Evolutionary conservation across 345 rosid species (phyloP), one percentile per base, ranked within the genome.

Genomic region (Geranium rotundifolium): DNA sequence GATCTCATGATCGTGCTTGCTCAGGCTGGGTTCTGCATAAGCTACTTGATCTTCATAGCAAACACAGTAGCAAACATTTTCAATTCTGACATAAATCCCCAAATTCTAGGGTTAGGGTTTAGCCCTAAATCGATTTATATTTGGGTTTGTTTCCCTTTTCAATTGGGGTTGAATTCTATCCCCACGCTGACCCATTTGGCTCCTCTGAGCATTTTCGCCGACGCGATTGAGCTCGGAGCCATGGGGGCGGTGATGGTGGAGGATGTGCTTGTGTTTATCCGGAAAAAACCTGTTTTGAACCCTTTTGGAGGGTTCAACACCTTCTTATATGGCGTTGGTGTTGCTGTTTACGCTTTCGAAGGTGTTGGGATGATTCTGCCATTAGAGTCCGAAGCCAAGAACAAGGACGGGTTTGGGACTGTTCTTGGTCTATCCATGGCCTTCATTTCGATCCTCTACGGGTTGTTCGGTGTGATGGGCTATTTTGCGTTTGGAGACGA

Each of bases 201-300:
- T 9, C 98, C 96, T 37, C 67, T 89, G 67, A 91, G 98, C 71
- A 89, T 91, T 14, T 87, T 91, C 65, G 95, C 98, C n/a, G 96
- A 91, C 68, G 54, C 87, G 46, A 83, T 89, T 54, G 98, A 89
- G 74, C 76, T 89, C 5, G 90, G 72, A 18, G 89, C 98, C 3
- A 87, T 84, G 89, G 90, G 74, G 12, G 83, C 85, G 17, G 95
- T 85, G 5, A 69, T 91, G 67, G 77, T 78, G 0, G 81, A 91
- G 73, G 95, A 87, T 60, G 58, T 80, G 27, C 14, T 76, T 20
- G 73, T 79, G n/a, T 69, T 79, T 29, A 1, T 80, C 31, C 75
- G 69, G 65, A 73, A 74, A 17, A 82, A 76, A 69, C 85, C 72
- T 0, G 73, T 78, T 9, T 81, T 84, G n/a, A 66, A 57, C 65